phyloP scores from a whole-genome alignment of 2,329 filamentous ascomycete species.

The Aspergillus luchuensis region DNA sequence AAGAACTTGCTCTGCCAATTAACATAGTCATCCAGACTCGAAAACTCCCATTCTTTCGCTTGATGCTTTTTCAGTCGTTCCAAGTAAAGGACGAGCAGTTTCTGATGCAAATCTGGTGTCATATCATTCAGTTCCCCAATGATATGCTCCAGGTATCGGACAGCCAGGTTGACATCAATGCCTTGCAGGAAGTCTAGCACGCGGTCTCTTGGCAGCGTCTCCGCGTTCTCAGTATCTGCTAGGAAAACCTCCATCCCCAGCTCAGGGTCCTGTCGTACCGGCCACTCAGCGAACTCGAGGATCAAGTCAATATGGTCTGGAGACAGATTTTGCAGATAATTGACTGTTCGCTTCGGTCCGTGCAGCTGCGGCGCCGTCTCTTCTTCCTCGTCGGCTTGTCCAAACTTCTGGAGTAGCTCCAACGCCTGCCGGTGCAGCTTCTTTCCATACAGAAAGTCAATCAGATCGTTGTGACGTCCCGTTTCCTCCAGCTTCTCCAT shows the following conservation, averaged over 20 bases:
- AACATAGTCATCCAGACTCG: constrained; percentile 53
- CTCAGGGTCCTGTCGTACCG: constrained; percentile 69
- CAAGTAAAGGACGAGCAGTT: constrained; percentile 73
- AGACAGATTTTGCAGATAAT: constrained; percentile 85
- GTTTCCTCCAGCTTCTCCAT: constrained; percentile 89
- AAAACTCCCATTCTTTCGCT: constrained; percentile 39
- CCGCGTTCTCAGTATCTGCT: constrained; percentile 91
- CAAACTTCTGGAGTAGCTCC: constrained; percentile 79
- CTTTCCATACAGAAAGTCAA: constrained; percentile 98
- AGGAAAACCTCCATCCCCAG: constrained; percentile 91
- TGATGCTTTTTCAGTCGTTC: constrained; percentile 51
- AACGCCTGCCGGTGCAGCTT: constrained; percentile 86
- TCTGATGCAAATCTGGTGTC: constrained; percentile 84
- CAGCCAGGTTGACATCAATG: constrained; percentile 71
- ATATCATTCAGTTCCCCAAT: constrained; percentile 82
- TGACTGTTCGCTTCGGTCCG: constrained; percentile 80
- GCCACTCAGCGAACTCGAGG: constrained; percentile 89
- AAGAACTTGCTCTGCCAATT: constrained; percentile 68
- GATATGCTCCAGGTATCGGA: constrained; percentile 85
- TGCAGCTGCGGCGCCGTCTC: constrained; percentile 59
- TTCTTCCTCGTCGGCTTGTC: constrained; percentile 54
- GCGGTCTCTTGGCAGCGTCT: constrained; percentile 75
- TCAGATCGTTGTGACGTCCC: constrained; percentile 85
- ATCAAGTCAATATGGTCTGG: constrained; percentile 88
- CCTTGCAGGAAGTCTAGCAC: constrained; percentile 73